These are phyloP conservation scores for Physaria fendleri DNA, from an alignment of 345 rosid species.

Conservation along the genomic window DNA sequence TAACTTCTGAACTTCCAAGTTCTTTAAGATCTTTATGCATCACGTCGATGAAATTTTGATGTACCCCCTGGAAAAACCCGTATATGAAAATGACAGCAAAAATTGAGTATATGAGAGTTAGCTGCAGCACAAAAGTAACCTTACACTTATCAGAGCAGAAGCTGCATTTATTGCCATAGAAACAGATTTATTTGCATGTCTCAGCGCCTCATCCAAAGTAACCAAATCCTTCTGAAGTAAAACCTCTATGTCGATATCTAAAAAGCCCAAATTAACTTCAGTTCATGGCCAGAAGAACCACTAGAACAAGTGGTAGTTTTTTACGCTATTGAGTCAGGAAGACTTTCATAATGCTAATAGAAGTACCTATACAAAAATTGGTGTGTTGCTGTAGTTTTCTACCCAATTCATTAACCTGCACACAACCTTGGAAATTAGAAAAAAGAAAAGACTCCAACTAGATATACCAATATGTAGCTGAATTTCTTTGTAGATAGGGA, in stretches of 20 bases:
- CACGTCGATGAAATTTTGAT: conserved; percentile 42
- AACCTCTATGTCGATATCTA: conserved; percentile 80
- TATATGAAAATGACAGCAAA: not conserved
- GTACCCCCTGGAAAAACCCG: conserved; percentile 46
- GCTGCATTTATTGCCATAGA: conserved; percentile 64
- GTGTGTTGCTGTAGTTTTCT: conserved; percentile 53
- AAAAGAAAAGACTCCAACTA: not conserved
- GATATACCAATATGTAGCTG: not conserved
- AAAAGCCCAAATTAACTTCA: conserved; percentile 15
- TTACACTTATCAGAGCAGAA: conserved; percentile 58
- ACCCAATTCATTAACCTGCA: conserved; percentile 67
- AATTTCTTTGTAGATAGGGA: not conserved
- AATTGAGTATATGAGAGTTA: not conserved
- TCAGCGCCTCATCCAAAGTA: conserved; percentile 86
- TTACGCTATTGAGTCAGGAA: not conserved
- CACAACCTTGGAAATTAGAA: conserved; percentile 4
- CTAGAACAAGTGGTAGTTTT: conserved; percentile 1
- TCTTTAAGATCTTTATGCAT: conserved; percentile 42
- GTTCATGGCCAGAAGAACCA: conserved; percentile 17
- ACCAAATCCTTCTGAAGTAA: conserved; percentile 77
- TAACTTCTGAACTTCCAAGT: conserved; percentile 49
- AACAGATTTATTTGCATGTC: conserved; percentile 80
- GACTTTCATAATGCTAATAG: not conserved
- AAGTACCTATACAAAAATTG: conserved; percentile 60
- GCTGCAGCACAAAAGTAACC: conserved; percentile 23